phyloP scores from a whole-genome alignment of 176 grass and related monocot genomes.

The Carex cristatella region DNA sequence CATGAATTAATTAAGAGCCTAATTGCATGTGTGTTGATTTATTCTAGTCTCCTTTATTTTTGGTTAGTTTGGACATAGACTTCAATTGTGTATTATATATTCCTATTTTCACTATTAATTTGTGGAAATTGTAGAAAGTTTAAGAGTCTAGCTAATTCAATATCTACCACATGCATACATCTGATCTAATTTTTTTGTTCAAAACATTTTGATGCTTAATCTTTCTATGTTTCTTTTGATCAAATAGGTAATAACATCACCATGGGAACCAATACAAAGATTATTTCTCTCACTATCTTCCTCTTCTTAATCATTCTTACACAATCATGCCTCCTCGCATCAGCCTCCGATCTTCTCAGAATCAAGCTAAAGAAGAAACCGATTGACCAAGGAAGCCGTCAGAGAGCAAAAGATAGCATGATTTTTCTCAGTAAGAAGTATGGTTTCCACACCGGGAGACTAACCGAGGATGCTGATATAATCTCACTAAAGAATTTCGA shows the following conservation, averaged over 20 bases:
- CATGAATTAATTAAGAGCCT: no score
- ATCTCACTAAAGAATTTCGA: conserved; percentile 66
- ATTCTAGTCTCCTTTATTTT: no score
- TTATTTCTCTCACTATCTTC: conserved; percentile 19
- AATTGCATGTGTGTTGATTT: no score
- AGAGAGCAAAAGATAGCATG: conserved; percentile 18
- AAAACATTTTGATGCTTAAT: neutral
- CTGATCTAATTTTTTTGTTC: neutral
- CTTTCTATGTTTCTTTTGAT: neutral
- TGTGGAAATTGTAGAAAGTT: no score
- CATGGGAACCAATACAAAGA: conserved; percentile 38
- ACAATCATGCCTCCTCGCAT: conserved; percentile 24
- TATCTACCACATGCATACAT: no score
- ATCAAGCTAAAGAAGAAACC: conserved; percentile 57
- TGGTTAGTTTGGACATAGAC: neutral
- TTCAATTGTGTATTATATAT: neutral
- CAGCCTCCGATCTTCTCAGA: conserved; percentile 39
- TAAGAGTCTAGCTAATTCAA: no score
- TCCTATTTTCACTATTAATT: neutral
- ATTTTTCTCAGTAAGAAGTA: conserved; percentile 34
- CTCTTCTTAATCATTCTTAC: conserved; percentile 39
- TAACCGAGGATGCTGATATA: conserved; percentile 37
- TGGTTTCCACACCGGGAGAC: conserved; percentile 24
- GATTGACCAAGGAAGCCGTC: conserved; percentile 15
- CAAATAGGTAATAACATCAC: neutral